Conservation (phyloP, 2,329 filamentous ascomycete species). For the Arthrinium phaeospermum region DNA sequence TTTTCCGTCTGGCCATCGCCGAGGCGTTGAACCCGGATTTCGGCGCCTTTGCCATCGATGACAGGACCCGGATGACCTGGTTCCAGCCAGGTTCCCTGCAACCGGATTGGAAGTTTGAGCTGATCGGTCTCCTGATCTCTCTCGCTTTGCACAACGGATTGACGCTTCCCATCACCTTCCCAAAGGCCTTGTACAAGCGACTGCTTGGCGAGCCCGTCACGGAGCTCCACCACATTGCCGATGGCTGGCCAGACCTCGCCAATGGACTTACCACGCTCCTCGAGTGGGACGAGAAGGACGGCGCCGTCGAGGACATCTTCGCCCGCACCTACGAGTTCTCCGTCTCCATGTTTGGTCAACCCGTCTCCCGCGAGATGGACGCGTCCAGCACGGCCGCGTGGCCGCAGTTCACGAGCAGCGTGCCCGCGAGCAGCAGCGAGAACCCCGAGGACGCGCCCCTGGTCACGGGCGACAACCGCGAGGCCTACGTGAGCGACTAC, state of each 20-base stretch:
- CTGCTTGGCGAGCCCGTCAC: slow-evolving; percentile 73
- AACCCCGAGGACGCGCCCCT: slow-evolving; percentile 64
- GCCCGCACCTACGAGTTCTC: slow-evolving; percentile 88
- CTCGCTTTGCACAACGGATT: slow-evolving; percentile 93
- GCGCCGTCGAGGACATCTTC: slow-evolving; percentile 81
- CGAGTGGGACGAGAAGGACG: slow-evolving; percentile 76
- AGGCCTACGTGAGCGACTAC: slow-evolving; percentile 83
- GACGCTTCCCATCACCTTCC: slow-evolving; percentile 89
- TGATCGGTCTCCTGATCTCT: slow-evolving; percentile 86
- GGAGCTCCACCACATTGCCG: slow-evolving; percentile 76
- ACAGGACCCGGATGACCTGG: slow-evolving; percentile 80
- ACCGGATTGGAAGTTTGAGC: slow-evolving; percentile 87
- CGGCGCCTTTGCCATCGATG: slow-evolving; percentile 81
- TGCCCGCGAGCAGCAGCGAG: slow-evolving; percentile 36
- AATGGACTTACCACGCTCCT: slow-evolving; percentile 76
- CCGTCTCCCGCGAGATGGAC: slow-evolving; percentile 63
- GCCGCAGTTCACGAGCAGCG: slow-evolving; percentile 55
- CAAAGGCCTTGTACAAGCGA: slow-evolving; percentile 81
- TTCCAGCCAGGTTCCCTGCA: slow-evolving; percentile 84
- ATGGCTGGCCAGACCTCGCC: slow-evolving; percentile 85
- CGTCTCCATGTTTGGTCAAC: slow-evolving; percentile 60
- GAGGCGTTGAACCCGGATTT: slow-evolving; percentile 80
- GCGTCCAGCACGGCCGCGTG: slow-evolving; percentile 43
- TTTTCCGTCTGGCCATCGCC: slow-evolving; percentile 83
- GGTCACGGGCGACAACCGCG: slow-evolving; percentile 82